phyloP scores from a whole-genome alignment of 768 basidiomycete species.

The Gyrodon lividus region DNA sequence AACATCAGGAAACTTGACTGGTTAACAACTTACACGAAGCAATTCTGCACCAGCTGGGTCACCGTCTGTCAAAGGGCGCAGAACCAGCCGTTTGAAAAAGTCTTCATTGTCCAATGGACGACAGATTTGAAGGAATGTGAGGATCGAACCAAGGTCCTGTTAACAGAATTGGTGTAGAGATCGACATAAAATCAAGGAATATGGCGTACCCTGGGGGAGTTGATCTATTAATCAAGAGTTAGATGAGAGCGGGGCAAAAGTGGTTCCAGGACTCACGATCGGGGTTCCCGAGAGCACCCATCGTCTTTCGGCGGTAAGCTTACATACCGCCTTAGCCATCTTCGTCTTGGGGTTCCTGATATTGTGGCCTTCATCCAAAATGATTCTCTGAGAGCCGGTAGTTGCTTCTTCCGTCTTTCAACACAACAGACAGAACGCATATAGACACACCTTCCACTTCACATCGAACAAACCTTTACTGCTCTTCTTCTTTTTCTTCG shows the following conservation, averaged over 20 bases:
- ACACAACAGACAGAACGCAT: background rate
- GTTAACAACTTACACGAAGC: constrained; percentile 50
- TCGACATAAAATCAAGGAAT: background rate
- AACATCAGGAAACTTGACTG: background rate
- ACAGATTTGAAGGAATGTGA: constrained; percentile 86
- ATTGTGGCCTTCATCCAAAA: constrained; percentile 87
- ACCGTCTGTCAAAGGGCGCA: constrained; percentile 75
- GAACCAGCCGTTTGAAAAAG: constrained; percentile 74
- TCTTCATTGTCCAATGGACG: constrained; percentile 80
- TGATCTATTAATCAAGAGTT: constrained; percentile 49
- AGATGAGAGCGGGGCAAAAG: background rate
- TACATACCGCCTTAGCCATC: constrained; percentile 69
- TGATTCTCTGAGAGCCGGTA: constrained; percentile 50
- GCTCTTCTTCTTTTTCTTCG: constrained; percentile 57
- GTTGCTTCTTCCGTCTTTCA: background rate
- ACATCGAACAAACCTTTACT: constrained; percentile 63
- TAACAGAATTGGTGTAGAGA: background rate
- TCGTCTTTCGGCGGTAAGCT: constrained; percentile 64
- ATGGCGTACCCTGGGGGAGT: constrained; percentile 61
- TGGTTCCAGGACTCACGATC: constrained; percentile 56
- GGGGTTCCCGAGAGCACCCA: constrained; percentile 87
- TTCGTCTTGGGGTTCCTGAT: constrained; percentile 88
- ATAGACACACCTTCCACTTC: constrained; percentile 69
- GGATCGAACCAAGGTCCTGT: constrained; percentile 85
- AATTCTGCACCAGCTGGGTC: constrained; percentile 67